Percentiles rank a stretch among this genome's conserved stretches.
phyloP scores from a whole-genome alignment of 164 flowering plant species.

The Nymphaea thermarum region DNA sequence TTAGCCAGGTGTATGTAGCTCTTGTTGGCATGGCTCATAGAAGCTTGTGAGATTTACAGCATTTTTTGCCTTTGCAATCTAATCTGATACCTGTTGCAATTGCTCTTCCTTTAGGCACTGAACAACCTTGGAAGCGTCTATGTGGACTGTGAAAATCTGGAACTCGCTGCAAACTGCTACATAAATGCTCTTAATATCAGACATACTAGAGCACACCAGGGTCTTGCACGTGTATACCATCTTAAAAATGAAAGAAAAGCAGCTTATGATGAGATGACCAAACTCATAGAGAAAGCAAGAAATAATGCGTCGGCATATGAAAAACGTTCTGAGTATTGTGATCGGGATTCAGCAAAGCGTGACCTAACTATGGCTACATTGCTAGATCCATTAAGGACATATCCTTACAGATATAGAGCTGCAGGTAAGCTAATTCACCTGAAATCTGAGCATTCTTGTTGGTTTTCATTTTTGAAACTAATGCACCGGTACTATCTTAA shows the following conservation, averaged over 20 bases:
- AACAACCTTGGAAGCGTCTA: constrained; percentile 89
- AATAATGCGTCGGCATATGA: constrained; percentile 93
- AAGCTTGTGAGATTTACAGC: neutral
- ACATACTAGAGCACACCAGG: constrained; percentile 96
- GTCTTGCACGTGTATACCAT: constrained; percentile 84
- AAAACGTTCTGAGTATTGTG: constrained; percentile 95
- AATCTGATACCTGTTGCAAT: neutral
- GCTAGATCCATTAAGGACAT: constrained; percentile 80
- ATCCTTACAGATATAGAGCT: constrained; percentile 97
- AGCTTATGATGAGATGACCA: constrained; percentile 98
- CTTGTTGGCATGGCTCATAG: neutral
- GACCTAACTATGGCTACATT: constrained; percentile 80
- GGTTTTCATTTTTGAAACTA: neutral
- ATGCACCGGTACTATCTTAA: neutral
- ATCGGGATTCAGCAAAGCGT: constrained; percentile 73
- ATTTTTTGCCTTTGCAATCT: neutral
- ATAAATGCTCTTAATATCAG: constrained; percentile 72
- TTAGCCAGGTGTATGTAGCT: too few relatives aligned
- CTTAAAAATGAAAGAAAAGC: constrained; percentile 62
- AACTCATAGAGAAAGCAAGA: constrained; percentile 73
- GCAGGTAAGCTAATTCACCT: constrained; percentile 46
- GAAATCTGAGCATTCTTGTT: neutral
- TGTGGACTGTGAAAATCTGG: constrained; percentile 80
- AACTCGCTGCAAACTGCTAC: constrained; percentile 78
- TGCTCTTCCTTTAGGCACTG: constrained; percentile 48